A percentile compares a stretch with the other conserved stretches of the same genome.
Conservation (phyloP, 108 stramenopile species). For the Epithemia pelagica region DNA sequence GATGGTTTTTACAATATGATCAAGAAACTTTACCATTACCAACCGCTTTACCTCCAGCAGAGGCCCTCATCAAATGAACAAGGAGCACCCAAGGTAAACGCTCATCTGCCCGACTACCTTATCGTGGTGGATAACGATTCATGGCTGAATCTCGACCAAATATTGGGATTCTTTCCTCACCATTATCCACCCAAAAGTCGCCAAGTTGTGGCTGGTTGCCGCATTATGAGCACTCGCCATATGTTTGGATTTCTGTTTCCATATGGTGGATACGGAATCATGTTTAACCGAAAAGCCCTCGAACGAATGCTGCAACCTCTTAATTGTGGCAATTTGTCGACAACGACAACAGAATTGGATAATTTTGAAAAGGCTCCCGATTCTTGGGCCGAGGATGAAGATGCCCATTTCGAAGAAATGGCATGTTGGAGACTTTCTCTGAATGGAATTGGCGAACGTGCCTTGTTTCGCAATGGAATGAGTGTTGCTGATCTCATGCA, state of each 20-base stretch:
- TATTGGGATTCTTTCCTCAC: slow-evolving; percentile 9
- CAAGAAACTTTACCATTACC: not conserved
- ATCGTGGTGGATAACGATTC: slow-evolving; percentile 41
- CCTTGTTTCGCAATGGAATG: slow-evolving; percentile 10
- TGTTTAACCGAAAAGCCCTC: slow-evolving; percentile 27
- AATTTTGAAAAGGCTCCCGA: too few species aligned
- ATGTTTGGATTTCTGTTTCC: slow-evolving; percentile 30
- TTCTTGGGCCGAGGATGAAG: too few species aligned
- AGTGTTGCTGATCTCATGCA: not conserved
- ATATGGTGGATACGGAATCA: slow-evolving; percentile 35
- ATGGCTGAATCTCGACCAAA: slow-evolving; percentile 9
- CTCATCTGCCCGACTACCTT: slow-evolving; percentile 32
- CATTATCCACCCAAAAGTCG: slow-evolving; percentile 5
- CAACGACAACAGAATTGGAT: not conserved
- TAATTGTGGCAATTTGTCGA: not conserved
- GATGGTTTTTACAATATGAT: slow-evolving; percentile 13
- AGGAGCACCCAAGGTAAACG: slow-evolving; percentile 3
- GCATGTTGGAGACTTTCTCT: not conserved
- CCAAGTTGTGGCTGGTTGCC: slow-evolving; percentile 25
- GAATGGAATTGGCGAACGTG: slow-evolving; percentile 6
- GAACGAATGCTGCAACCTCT: not conserved
- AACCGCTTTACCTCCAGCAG: slow-evolving; percentile 1
- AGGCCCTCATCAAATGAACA: slow-evolving; percentile 15
- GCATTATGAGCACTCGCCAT: not conserved
- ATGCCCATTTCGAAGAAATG: too few species aligned